A percentile compares a stretch with the other conserved stretches of the same genome.
Evolutionary conservation across 2,329 filamentous ascomycete species (phyloP).

Genomic region (Fusarium heterosporum): DNA sequence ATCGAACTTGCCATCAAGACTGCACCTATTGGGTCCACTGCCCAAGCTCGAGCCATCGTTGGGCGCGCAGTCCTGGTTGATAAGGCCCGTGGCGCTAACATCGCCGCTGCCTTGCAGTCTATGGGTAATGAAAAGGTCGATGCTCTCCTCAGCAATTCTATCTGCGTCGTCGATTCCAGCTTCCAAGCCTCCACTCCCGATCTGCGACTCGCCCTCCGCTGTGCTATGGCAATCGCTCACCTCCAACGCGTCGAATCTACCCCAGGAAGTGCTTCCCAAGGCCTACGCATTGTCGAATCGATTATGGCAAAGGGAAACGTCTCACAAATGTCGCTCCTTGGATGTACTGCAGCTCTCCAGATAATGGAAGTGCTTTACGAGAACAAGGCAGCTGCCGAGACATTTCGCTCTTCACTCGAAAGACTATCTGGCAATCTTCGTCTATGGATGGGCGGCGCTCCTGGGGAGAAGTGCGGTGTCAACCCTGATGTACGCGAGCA

Average conservation of each 20-base stretch:
- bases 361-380: constrained; percentile 66
- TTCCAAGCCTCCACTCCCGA: constrained; percentile 60
- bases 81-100: constrained; percentile 66
- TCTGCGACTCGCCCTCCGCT: constrained; percentile 67
- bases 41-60: constrained; percentile 70
- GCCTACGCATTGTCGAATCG: constrained; percentile 61
- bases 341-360: constrained; percentile 69
- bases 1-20: constrained; percentile 77
- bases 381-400: constrained; percentile 61
- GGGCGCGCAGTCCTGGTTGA: constrained; percentile 68
- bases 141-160: constrained; percentile 41
- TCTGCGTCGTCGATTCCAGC: constrained; percentile 60
- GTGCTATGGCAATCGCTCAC: constrained; percentile 71
- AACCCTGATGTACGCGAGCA: constrained; percentile 62
- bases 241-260: constrained; percentile 59
- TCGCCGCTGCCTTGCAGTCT: constrained; percentile 66
- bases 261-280: constrained; percentile 52
- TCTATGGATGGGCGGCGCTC: constrained; percentile 69
- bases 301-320: constrained; percentile 59
- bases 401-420: constrained; percentile 64
- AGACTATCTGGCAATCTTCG: constrained; percentile 67
- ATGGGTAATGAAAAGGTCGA: constrained; percentile 53
- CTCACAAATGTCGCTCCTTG: constrained; percentile 65
- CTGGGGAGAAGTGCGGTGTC: constrained; percentile 65
- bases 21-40: constrained; percentile 82